These are phyloP conservation scores for Sequoiadendron giganteum DNA, from an alignment of 75 land plant species.

Conservation along the genomic window DNA sequence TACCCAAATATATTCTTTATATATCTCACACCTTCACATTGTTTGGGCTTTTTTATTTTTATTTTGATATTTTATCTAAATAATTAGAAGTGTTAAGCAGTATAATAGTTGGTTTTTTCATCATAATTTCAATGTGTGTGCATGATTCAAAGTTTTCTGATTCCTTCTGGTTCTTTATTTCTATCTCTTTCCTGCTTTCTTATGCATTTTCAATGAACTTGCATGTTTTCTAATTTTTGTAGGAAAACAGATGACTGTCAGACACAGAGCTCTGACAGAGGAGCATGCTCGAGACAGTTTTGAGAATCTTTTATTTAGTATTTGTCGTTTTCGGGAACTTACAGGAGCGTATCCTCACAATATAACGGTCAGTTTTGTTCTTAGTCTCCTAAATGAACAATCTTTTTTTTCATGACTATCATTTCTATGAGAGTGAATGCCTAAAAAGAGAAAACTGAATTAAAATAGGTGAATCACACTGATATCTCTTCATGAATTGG, in stretches of 20 bases:
- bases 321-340: conserved; percentile 93
- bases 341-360: conserved; percentile 89
- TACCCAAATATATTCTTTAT: background rate
- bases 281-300: conserved; percentile 99
- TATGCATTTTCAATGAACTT: background rate
- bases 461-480: background rate
- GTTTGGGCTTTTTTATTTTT: background rate
- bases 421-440: background rate
- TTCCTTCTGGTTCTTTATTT: background rate
- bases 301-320: conserved; percentile 92
- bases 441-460: background rate
- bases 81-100: background rate
- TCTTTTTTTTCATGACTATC: background rate
- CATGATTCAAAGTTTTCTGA: background rate
- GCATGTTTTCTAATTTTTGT: background rate
- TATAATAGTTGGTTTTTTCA: background rate
- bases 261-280: conserved; percentile 67
- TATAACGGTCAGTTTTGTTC: conserved; percentile 63
- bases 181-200: background rate
- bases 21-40: background rate
- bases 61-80: background rate
- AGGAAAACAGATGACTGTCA: background rate
- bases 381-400: background rate
- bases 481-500: background rate
- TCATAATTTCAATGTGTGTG: background rate